Percentiles rank a stretch among this genome's conserved stretches.
Evolutionary conservation across 345 rosid species (phyloP).

Genomic region (Populus euphratica): DNA sequence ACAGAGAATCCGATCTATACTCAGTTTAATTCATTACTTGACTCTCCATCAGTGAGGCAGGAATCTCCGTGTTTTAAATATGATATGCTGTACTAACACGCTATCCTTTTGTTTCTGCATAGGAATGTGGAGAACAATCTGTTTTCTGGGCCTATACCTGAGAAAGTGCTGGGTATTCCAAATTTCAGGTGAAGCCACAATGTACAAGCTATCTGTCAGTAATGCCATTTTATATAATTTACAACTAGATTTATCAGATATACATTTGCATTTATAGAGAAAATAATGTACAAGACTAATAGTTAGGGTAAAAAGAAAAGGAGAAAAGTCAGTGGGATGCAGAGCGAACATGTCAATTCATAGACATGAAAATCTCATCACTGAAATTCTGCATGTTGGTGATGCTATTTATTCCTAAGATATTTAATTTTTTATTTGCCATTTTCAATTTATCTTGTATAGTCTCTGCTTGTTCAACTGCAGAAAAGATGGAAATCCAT

Average conservation of each 20-base stretch:
- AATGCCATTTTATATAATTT: neutral
- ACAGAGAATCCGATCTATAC: neutral
- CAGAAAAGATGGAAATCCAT: conserved; percentile 95
- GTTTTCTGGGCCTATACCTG: conserved; percentile 87
- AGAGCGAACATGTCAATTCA: neutral
- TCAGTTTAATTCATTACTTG: neutral
- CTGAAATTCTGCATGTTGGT: neutral
- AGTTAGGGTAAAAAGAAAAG: neutral
- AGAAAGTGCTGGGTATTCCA: conserved; percentile 55
- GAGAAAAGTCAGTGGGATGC: neutral
- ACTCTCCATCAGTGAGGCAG: neutral
- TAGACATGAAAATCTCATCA: neutral
- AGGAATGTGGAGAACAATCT: conserved; percentile 84
- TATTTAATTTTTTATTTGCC: neutral
- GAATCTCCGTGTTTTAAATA: neutral
- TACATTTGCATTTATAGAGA: neutral
- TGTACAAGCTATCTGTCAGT: neutral
- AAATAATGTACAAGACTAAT: neutral
- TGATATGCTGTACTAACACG: conserved; percentile 13
- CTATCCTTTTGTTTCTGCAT: conserved; percentile 9
- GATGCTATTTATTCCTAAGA: neutral
- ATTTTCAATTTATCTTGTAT: neutral
- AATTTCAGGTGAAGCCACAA: conserved; percentile 56
- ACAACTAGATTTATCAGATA: neutral
- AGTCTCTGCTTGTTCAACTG: neutral